Evolutionary conservation across 192 early-diverging fungal genomes (phyloP), one percentile per base, ranked within the genome.

Genomic region (Coemansia sp.): DNA sequence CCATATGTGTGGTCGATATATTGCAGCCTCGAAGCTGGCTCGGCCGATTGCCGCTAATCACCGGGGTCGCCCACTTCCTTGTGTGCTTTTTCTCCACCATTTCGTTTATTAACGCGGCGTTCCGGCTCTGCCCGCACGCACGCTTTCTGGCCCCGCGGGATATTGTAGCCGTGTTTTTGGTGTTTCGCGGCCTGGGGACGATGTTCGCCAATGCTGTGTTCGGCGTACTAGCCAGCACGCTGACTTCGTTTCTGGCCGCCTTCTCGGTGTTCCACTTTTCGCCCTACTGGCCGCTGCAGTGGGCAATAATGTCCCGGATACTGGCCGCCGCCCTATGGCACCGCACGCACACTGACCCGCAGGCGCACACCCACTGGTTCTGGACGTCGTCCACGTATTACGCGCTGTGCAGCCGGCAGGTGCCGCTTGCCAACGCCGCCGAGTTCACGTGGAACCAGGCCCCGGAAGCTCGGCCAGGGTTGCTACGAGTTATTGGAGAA

Each of bases 51-150:
- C 65, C 65, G 0, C 44, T 52, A 14, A 61, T 61, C 49, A 5
- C 58, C 21, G 53, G 35, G 2, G 20, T 61, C 2, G 15, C 42
- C 7, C 53, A 68, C 27, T 53, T 68, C 23, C 26, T 57, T 6
- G 22, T 56, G 38, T 52, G 31, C 30, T 68, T 68, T 23, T 61
- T 68, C 29, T 60, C 65, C 14, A 14, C 41, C 28, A 55, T 68
- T 8, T 68, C 65, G 2, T 59, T 52, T 29, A 61, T 68, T 48
- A 68, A 68, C 49, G 65, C 40, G n/a, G 47, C 47, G 1, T 52
- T 47, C 34, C 46, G 65, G 4, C 41, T 68, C 8, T 56, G 57
- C 34, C 4, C 42, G 1, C 32, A 50, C 30, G 17, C 41, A 14
- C 36, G 53, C 17, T 68, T 68, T 21, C 32, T 60, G 2, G 55